phyloP scores from a whole-genome alignment of 2,329 filamentous ascomycete genomes.

The Elsinoe batatas region DNA sequence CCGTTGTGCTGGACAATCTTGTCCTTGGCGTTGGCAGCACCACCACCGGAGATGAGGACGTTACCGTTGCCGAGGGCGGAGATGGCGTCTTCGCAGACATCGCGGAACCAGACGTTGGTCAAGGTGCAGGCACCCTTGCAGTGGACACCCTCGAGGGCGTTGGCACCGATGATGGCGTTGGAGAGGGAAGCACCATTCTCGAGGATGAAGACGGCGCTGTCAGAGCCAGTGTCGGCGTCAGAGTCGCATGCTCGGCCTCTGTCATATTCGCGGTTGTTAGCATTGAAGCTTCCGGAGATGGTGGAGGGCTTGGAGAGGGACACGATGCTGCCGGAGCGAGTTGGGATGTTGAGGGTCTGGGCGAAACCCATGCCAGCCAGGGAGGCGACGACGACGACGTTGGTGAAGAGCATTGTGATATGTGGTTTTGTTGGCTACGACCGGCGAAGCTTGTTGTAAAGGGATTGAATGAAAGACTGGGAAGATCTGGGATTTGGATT shows the following conservation, averaged over 20 bases:
- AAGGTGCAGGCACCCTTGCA: slow-evolving; percentile 41
- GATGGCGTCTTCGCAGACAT: slow-evolving; percentile 34
- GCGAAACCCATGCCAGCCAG: slow-evolving; percentile 23
- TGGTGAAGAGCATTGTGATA: slow-evolving; percentile 16
- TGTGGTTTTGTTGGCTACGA: not conserved
- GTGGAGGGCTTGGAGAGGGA: slow-evolving; percentile 21
- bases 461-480: slow-evolving; percentile 2
- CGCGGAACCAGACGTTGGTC: slow-evolving; percentile 37
- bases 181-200: slow-evolving; percentile 41
- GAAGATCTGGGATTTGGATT: slow-evolving; percentile 7
- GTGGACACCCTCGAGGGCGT: slow-evolving; percentile 43
- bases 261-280: slow-evolving; percentile 39
- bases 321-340: slow-evolving; percentile 23
- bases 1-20: slow-evolving; percentile 38
- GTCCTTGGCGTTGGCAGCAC: slow-evolving; percentile 31
- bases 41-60: slow-evolving; percentile 27
- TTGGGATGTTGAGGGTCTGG: slow-evolving; percentile 27
- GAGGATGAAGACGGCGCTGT: slow-evolving; percentile 43
- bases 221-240: slow-evolving; percentile 36
- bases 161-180: slow-evolving; percentile 46
- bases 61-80: slow-evolving; percentile 20
- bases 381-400: slow-evolving; percentile 15
- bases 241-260: slow-evolving; percentile 34
- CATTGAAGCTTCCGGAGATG: slow-evolving; percentile 32
- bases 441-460: slow-evolving; percentile 4